These are phyloP conservation scores for Malus asiatica DNA, from an alignment of 306 rosid species.

Conservation along the genomic window DNA sequence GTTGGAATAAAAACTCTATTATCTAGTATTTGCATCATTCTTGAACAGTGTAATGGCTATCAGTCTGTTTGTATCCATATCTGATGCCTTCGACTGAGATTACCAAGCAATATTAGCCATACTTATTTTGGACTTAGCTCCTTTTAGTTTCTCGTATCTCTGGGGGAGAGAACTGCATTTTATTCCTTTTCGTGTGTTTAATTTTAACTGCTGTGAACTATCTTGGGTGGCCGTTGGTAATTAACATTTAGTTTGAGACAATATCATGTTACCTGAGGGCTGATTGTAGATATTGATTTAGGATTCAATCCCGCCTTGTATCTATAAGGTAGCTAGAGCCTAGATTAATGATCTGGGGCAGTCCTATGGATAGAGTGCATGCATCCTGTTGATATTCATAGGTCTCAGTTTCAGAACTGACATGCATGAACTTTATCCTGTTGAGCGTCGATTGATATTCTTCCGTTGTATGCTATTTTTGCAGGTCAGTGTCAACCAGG, in stretches of 20 bases:
- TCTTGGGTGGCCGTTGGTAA: not conserved
- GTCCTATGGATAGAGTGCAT: not conserved
- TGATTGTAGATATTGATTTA: not conserved
- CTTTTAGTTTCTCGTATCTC: not conserved
- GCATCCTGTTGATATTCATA: not conserved
- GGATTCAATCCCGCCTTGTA: not conserved
- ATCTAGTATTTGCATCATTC: not conserved
- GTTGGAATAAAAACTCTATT: conserved; percentile 33
- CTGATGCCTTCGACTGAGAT: not conserved
- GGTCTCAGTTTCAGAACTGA: not conserved
- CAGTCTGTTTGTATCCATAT: not conserved
- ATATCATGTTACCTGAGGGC: not conserved
- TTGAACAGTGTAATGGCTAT: not conserved
- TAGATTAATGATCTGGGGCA: not conserved
- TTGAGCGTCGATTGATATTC: not conserved
- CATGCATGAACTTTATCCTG: not conserved
- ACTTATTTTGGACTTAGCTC: not conserved
- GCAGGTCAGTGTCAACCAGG: conserved; percentile 51
- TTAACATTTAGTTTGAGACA: not conserved
- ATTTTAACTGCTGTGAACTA: not conserved
- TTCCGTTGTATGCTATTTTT: not conserved
- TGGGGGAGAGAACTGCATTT: not conserved
- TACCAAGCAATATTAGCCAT: not conserved
- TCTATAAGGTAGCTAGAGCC: not conserved
- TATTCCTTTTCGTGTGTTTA: not conserved